phyloP scores from a whole-genome alignment of 352 stramenopile genomes.

The Globisporangium uncinulatum region DNA sequence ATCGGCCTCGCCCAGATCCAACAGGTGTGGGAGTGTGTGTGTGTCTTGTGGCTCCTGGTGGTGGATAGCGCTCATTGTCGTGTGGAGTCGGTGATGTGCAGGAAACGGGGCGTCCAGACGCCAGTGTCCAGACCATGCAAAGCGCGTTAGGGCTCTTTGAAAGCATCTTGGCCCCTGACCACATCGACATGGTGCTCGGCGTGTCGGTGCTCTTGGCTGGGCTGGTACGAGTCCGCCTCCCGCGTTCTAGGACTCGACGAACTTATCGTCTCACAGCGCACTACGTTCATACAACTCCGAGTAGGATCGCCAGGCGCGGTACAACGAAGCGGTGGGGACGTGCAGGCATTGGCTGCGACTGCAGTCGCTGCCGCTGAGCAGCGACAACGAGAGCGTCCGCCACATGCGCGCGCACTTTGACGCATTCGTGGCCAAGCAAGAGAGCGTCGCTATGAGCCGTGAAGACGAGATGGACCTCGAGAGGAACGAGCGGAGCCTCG shows the following conservation, averaged over 20 bases:
- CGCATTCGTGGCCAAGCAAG: conserved; percentile 31
- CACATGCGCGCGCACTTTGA: conserved; percentile 23
- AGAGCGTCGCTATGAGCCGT: conserved; percentile 23
- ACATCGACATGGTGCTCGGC: conserved; percentile 35
- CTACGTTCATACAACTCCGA: not conserved
- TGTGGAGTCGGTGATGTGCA: conserved; percentile 12
- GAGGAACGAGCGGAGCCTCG: conserved; percentile 15
- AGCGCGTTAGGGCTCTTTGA: conserved; percentile 30
- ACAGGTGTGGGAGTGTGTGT: conserved; percentile 11
- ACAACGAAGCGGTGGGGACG: conserved; percentile 17
- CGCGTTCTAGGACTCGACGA: not conserved
- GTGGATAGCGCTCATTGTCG: not conserved
- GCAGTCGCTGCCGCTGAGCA: conserved; percentile 5
- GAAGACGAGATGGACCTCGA: conserved; percentile 27
- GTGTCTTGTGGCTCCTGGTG: not conserved
- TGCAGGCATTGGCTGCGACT: conserved; percentile 21
- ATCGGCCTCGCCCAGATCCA: conserved; percentile 29
- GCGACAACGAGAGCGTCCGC: conserved; percentile 13
- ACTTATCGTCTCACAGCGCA: not conserved
- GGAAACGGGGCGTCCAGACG: conserved; percentile 22
- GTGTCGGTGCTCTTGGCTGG: conserved; percentile 33
- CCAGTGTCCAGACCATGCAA: conserved; percentile 20
- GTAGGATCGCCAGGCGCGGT: conserved; percentile 19
- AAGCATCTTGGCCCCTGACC: conserved; percentile 25
- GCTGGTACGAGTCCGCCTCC: conserved; percentile 25